Percentiles rank a stretch among this genome's conserved stretches.
These are phyloP conservation scores for Penicillium cataractarum DNA, from an alignment of 495 filamentous ascomycete species.

Conservation along the genomic window DNA sequence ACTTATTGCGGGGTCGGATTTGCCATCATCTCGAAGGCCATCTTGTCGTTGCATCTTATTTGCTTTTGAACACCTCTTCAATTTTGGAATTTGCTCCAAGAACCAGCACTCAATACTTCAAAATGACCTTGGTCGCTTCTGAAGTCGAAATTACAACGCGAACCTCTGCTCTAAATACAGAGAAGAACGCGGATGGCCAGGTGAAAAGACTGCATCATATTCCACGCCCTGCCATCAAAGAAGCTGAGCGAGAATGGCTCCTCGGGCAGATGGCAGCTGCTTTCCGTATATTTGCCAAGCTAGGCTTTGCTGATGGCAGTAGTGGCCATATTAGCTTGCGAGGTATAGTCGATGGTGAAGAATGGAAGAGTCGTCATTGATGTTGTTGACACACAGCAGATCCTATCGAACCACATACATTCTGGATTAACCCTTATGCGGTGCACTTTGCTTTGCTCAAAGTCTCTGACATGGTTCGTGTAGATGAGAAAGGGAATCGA, in stretches of 20 bases:
- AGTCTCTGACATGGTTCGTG: constrained; percentile 42
- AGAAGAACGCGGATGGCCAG: neutral
- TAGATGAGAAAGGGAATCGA: constrained; percentile 40
- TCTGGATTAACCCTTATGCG: constrained; percentile 58
- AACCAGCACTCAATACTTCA: neutral
- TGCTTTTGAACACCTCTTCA: neutral
- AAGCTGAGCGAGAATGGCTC: constrained; percentile 35
- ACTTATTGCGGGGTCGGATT: neutral
- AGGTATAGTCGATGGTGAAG: neutral
- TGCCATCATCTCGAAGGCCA: neutral
- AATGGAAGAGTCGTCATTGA: neutral
- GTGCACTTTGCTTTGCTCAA: constrained; percentile 38
- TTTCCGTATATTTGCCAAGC: constrained; percentile 58
- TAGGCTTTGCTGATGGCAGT: constrained; percentile 62
- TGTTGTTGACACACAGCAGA: constrained; percentile 4
- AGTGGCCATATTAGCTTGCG: constrained; percentile 56
- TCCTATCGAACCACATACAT: constrained; percentile 9
- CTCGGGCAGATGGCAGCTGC: constrained; percentile 60
- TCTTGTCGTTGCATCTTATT: neutral
- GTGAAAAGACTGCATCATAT: constrained; percentile 2
- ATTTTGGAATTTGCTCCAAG: too few relatives aligned
- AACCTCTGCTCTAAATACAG: neutral
- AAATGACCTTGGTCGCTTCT: neutral
- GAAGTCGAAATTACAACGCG: neutral
- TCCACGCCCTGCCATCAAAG: neutral